These are phyloP conservation scores for Xylaria venustula DNA, from an alignment of 495 filamentous ascomycete species.

Conservation along the genomic window DNA sequence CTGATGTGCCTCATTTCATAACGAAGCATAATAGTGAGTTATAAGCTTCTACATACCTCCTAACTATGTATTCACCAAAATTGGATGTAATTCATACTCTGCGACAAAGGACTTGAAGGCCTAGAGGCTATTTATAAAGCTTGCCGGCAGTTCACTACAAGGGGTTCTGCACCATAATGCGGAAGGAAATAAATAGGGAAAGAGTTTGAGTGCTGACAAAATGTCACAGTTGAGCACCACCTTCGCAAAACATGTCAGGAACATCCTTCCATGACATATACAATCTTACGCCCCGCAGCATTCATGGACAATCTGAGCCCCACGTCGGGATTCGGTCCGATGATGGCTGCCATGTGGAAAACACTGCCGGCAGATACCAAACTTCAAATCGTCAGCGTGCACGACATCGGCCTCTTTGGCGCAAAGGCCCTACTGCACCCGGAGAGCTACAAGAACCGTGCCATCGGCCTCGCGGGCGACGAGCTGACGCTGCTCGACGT, in stretches of 20 bases:
- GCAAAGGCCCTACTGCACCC: slow-evolving; percentile 53
- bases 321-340: slow-evolving; percentile 49
- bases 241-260: slow-evolving; percentile 5
- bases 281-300: slow-evolving; percentile 59
- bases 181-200: not conserved
- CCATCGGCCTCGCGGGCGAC: slow-evolving; percentile 59
- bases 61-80: not conserved
- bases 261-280: slow-evolving; percentile 37
- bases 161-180: too few relatives aligned
- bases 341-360: slow-evolving; percentile 56
- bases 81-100: not conserved
- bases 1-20: slow-evolving; percentile 61
- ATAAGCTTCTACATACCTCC: slow-evolving; percentile 27
- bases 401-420: slow-evolving; percentile 65
- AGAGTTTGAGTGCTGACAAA: too few relatives aligned
- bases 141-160: too few relatives aligned
- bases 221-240: slow-evolving; percentile 10
- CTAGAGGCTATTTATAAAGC: too few relatives aligned
- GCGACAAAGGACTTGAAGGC: too few relatives aligned
- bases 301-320: slow-evolving; percentile 64
- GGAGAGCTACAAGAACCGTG: slow-evolving; percentile 36
- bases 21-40: slow-evolving; percentile 65
- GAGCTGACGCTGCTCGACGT: slow-evolving; percentile 54
- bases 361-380: slow-evolving; percentile 41
- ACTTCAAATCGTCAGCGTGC: slow-evolving; percentile 58